Percentiles rank a stretch among this genome's conserved stretches.
Evolutionary conservation across 108 stramenopile genomes (phyloP).

Genomic region (Conticribra guillardii): DNA sequence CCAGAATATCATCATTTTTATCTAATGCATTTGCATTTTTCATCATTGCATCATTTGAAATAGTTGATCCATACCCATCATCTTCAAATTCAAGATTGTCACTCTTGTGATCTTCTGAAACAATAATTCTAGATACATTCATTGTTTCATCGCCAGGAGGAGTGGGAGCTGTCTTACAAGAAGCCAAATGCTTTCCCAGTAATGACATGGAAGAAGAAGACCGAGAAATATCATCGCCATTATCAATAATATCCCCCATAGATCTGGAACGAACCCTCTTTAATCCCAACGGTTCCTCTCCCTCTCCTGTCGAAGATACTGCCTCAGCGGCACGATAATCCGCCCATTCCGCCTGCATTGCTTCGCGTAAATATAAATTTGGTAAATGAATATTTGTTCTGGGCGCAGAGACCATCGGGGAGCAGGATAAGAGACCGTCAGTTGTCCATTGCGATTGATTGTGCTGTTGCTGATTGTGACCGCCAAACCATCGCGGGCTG

Average conservation of each 20-base stretch:
- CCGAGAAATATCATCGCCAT: not conserved
- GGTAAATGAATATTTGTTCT: constrained; percentile 18
- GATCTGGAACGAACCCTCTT: not conserved
- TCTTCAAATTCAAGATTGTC: constrained; percentile 12
- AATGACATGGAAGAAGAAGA: not conserved
- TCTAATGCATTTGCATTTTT: not conserved
- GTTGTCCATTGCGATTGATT: not conserved
- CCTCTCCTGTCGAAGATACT: not conserved
- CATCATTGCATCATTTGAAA: not conserved
- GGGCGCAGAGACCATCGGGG: constrained; percentile 32
- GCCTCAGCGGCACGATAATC: not conserved
- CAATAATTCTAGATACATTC: not conserved
- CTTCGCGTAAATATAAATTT: constrained; percentile 27
- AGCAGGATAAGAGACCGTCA: constrained; percentile 27
- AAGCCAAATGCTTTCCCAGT: not conserved
- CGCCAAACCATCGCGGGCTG: not conserved
- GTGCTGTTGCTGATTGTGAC: not conserved
- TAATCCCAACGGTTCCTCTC: not conserved
- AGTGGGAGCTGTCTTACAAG: too few relatives aligned
- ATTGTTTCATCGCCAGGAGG: not conserved
- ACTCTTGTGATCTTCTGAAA: not conserved
- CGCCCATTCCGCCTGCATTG: constrained; percentile 3
- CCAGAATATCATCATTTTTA: not conserved
- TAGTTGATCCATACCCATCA: constrained; percentile 19
- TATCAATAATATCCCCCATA: not conserved